Conservation (phyloP, 805 yeast species). For the Lipomyces anomalus region DNA sequence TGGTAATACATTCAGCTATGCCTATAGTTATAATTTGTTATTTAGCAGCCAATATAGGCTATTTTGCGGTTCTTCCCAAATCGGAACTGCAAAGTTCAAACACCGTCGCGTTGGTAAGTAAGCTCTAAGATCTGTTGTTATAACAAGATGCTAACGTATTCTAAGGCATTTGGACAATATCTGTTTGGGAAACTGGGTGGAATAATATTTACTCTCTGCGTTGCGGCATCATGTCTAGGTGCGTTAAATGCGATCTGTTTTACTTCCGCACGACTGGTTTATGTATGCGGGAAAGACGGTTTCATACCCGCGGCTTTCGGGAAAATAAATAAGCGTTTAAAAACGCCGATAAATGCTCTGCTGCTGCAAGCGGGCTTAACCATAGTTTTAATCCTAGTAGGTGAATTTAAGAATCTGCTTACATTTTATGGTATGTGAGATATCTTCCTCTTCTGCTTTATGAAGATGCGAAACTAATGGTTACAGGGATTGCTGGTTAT, state of each 20-base stretch:
- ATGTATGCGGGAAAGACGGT: constrained; percentile 35
- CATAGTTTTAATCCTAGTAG: constrained; percentile 32
- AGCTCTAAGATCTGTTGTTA: too few relatives aligned
- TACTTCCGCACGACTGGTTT: constrained; percentile 35
- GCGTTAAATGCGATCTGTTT: constrained; percentile 39
- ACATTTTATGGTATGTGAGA: constrained; percentile 39
- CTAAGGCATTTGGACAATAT: constrained; percentile 31
- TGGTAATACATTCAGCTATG: constrained; percentile 38
- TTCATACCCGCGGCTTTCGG: constrained; percentile 32
- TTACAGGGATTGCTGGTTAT: constrained; percentile 21
- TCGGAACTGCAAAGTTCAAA: constrained; percentile 40
- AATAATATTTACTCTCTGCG: constrained; percentile 31
- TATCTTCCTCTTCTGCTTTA: not conserved
- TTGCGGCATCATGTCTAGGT: constrained; percentile 38
- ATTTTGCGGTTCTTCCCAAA: constrained; percentile 68
- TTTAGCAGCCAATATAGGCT: constrained; percentile 35
- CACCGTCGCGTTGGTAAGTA: constrained; percentile 37
- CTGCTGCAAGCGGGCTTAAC: constrained; percentile 33
- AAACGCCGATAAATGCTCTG: constrained; percentile 35
- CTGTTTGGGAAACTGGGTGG: constrained; percentile 31
- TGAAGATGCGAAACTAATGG: constrained; percentile 27
- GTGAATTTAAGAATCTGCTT: constrained; percentile 35
- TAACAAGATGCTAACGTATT: too few relatives aligned
- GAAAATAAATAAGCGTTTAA: constrained; percentile 21
- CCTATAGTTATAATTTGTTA: constrained; percentile 36